Evolutionary conservation across 345 rosid species (phyloP), one percentile per base, ranked within the genome.

Genomic region (Clarkia xantiana): DNA sequence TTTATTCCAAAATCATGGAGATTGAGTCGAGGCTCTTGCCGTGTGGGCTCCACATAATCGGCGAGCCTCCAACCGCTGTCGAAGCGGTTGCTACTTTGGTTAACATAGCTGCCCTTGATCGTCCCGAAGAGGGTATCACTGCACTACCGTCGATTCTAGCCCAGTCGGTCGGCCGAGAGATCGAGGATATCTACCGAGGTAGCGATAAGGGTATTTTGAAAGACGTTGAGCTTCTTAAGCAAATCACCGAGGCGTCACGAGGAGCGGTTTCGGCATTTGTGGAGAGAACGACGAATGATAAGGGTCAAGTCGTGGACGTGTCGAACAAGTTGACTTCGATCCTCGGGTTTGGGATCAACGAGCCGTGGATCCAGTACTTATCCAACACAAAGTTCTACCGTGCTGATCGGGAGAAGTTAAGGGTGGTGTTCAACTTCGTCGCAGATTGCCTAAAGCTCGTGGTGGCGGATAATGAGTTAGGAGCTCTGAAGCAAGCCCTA

Each of bases 1-100:
- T 91, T 11, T 91, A 91, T 59, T 76, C 98, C 63, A 91, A 91
- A 82, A 91, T 91, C 56, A 91, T 91, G 98, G 98, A 91, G 71
- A 86, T 91, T 2, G 96, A 91, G 65, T 86, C 98, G 45, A 77
- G 98, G 46, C 94, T 91, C 43, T 57, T 91, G 53, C 96, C 98
- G 0, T 91, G 98, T 38, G 98, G 98, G 42, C 98, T 91, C 55
- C 98, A 91, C 15, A 72, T 91, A 55, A 84, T 91, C 36, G 96
- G 98, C 47, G 98, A 91, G 77, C 98, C 98, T 50, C 98, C 98
- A 23, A 79, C 98, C 0, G 94, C 98, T 12, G 55, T 86, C 82
- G 98, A 91, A 75, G 98, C 96, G 17, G 78, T 91, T 56, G 98
- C 98, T 13, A 91, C 98, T 16, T 56, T 91, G 40, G 98, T 91